phyloP scores from a whole-genome alignment of 148 eudicot genomes.

The Spergularia bocconei region DNA sequence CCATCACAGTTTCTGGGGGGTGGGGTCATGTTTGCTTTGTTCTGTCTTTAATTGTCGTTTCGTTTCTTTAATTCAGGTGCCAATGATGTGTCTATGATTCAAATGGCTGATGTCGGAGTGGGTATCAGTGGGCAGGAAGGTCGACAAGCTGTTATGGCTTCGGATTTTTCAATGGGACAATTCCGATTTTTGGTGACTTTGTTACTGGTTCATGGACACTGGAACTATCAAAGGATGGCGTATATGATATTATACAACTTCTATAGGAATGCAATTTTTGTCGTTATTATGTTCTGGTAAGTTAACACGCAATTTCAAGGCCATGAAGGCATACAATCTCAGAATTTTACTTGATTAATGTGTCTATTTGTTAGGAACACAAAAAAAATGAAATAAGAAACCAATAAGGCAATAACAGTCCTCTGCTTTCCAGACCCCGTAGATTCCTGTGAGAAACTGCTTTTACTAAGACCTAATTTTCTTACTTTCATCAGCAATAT shows the following conservation, averaged over 20 bases:
- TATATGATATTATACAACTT: slow-evolving; percentile 96
- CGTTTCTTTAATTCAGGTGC: slow-evolving; percentile 57
- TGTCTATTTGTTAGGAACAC: background rate
- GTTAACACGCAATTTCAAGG: slow-evolving; percentile 20
- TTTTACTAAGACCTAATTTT: no score
- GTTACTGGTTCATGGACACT: slow-evolving; percentile 94
- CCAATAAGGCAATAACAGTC: background rate
- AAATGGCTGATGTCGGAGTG: slow-evolving; percentile 98
- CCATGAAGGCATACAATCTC: background rate
- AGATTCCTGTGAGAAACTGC: background rate
- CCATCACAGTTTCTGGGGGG: background rate
- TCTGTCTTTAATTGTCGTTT: background rate
- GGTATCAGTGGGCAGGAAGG: slow-evolving; percentile 99
- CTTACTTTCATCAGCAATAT: background rate
- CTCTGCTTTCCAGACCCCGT: background rate
- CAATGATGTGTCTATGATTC: slow-evolving; percentile 99
- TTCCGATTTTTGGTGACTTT: slow-evolving; percentile 91
- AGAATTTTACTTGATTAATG: background rate
- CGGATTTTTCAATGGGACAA: slow-evolving; percentile 99
- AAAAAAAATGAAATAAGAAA: background rate
- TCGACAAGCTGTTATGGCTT: slow-evolving; percentile 99
- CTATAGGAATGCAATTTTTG: slow-evolving; percentile 91
- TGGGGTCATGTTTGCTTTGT: background rate
- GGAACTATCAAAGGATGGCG: slow-evolving; percentile 98
- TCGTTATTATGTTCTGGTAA: slow-evolving; percentile 88